These are phyloP conservation scores for Sarcomyxa edulis DNA, from an alignment of 768 basidiomycete genomes.

Conservation along the genomic window DNA sequence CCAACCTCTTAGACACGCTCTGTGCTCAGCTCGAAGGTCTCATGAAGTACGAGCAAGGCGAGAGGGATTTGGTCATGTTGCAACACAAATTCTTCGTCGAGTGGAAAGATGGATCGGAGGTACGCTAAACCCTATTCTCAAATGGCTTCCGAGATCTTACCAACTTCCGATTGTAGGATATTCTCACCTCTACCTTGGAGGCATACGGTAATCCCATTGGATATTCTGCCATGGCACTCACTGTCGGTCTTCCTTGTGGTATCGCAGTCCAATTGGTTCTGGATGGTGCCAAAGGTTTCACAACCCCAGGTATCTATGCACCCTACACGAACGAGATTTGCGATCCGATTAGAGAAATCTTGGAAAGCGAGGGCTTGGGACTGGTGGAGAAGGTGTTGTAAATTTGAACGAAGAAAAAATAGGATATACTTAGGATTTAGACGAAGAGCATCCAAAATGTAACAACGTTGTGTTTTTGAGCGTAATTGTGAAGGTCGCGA, in stretches of 20 bases:
- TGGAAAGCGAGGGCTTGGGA: conserved; percentile 75
- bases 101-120: conserved; percentile 76
- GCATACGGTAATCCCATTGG: conserved; percentile 77
- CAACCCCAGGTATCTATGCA: conserved; percentile 71
- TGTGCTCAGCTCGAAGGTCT: conserved; percentile 85
- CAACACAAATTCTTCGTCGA: conserved; percentile 97
- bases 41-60: conserved; percentile 88
- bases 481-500: too few species aligned
- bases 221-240: conserved; percentile 86
- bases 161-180: conserved; percentile 44
- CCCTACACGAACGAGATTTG: conserved; percentile 88
- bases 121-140: conserved; percentile 21
- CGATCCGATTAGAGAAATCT: conserved; percentile 57
- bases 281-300: conserved; percentile 81
- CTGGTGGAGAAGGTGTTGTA: conserved; percentile 66
- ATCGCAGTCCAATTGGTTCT: conserved; percentile 90
- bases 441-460: neutral
- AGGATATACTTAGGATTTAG: too few species aligned
- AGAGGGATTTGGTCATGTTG: conserved; percentile 95
- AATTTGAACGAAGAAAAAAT: too few species aligned
- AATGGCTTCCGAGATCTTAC: too few species aligned
- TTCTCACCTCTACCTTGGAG: conserved; percentile 87
- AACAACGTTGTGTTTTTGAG: neutral
- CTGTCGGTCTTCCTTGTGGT: conserved; percentile 92
- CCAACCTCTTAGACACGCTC: conserved; percentile 89